Evolutionary conservation across 306 rosid genomes (phyloP).

Genomic region (Quercus suber): DNA sequence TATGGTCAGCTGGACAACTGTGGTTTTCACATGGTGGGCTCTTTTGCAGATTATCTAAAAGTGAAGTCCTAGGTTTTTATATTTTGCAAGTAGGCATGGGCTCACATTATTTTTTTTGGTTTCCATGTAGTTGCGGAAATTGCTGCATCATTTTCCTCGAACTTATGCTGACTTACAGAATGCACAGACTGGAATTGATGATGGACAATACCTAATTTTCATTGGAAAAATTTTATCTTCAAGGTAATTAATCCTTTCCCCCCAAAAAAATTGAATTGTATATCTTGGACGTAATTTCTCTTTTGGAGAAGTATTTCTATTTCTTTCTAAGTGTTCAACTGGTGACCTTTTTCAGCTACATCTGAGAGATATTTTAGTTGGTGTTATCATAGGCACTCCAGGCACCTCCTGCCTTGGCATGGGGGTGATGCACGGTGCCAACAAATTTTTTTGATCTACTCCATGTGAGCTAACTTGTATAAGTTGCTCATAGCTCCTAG

Average conservation of each 20-base stretch:
- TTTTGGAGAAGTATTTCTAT: constrained; percentile 3
- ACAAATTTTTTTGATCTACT: not conserved
- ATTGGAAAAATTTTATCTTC: constrained; percentile 78
- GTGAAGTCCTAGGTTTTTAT: constrained; percentile 12
- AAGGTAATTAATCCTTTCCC: constrained; percentile 39
- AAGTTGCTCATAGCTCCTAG: not conserved
- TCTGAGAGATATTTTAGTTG: not conserved
- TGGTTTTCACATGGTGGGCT: constrained; percentile 88
- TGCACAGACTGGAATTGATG: constrained; percentile 68
- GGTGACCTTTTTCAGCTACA: not conserved
- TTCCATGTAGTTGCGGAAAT: constrained; percentile 69
- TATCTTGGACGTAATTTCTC: constrained; percentile 20
- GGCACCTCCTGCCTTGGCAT: constrained; percentile 1
- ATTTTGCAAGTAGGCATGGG: constrained; percentile 23
- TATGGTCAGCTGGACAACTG: constrained; percentile 53
- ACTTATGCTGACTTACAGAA: constrained; percentile 87
- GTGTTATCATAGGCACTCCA: constrained; percentile 7
- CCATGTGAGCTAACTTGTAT: not conserved
- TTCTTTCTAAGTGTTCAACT: not conserved
- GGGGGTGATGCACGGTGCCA: not conserved
- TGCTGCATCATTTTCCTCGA: constrained; percentile 92
- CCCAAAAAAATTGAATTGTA: not conserved
- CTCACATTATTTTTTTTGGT: constrained; percentile 18
- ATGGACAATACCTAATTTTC: constrained; percentile 85
- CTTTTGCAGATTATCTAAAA: constrained; percentile 25